Conservation (phyloP, 192 early-diverging fungal genomes). For the Backusella australiensis region DNA sequence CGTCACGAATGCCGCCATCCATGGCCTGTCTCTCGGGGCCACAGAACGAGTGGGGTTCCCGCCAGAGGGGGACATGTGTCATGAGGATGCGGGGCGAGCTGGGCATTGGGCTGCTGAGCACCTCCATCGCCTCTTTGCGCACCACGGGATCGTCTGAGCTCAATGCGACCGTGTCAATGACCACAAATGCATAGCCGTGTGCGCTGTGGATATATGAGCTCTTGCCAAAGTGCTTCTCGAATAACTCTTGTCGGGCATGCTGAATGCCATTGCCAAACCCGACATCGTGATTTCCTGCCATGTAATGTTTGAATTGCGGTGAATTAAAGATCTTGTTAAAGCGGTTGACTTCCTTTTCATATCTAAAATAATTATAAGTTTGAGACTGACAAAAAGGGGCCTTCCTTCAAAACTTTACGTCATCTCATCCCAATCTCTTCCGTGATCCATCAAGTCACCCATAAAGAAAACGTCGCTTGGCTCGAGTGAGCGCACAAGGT, state of each 20-base stretch:
- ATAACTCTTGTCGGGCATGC: slow-evolving; percentile 38
- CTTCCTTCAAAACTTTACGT: not conserved
- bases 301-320: slow-evolving; percentile 43
- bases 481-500: slow-evolving; percentile 41
- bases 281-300: slow-evolving; percentile 94
- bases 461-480: slow-evolving; percentile 73
- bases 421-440: slow-evolving; percentile 57
- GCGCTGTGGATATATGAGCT: slow-evolving; percentile 47
- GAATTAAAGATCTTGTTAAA: slow-evolving; percentile 32
- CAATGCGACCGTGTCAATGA: slow-evolving; percentile 78
- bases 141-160: slow-evolving; percentile 39
- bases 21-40: slow-evolving; percentile 60
- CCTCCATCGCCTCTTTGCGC: slow-evolving; percentile 47
- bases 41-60: slow-evolving; percentile 64
- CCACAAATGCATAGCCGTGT: slow-evolving; percentile 63
- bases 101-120: slow-evolving; percentile 35
- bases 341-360: slow-evolving; percentile 46
- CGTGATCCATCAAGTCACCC: slow-evolving; percentile 88
- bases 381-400: not conserved
- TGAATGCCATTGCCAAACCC: slow-evolving; percentile 71
- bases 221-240: slow-evolving; percentile 50
- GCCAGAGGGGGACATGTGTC: slow-evolving; percentile 84
- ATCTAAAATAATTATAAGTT: not conserved
- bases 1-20: slow-evolving; percentile 40
- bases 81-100: slow-evolving; percentile 62